Evolutionary conservation across 495 filamentous ascomycete genomes (phyloP), one percentile per base, ranked within the genome.

Genomic region (Lophium mytilinum): DNA sequence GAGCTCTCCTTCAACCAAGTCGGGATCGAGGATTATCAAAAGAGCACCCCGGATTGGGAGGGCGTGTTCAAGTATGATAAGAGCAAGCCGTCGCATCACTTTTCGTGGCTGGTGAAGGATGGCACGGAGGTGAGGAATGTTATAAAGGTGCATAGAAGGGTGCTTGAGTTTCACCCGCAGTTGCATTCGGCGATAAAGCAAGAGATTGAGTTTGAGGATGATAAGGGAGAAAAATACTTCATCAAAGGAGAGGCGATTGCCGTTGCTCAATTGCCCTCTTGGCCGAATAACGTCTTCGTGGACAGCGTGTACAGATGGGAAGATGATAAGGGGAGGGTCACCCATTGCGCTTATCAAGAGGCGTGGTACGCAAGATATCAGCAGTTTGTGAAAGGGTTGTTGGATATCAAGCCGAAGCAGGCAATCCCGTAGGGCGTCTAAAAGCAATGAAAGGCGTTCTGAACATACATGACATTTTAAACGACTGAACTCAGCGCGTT

Each of bases 11-110:
- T 47, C n/a, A 47, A 47, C 43, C 43, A 47, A n/a, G 43, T 47
- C 18, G 43, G 43, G n/a, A 47, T 47, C n/a, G 43, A 47, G 43
- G 43, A 47, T 10, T 47, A 47, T 18, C 43, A 47, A n/a, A 47
- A 47, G 43, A 47, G 18, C 43, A 47, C 14, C 1, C 43, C 43
- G 14, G 43, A 21, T 10, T 47, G 43, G 43, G 43, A 47, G 21
- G 43, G 43, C 43, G 43, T 47, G 18, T 47, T 47, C 18, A n/a
- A 47, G 43, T 47, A 47, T 47, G 43, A 17, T 21, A 47, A 47
- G 18, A 47, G 18, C 3, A 47, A 47, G 43, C 43, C 43, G n/a
- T 15, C 14, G 10, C 43, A 47, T 10, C 43, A 47, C 19, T 47
- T 47, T 19, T 47, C 43, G 18, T 47, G 43, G 43, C 43, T 47